Conservation (phyloP, 2,329 filamentous ascomycete genomes). For the Metarhizium anisopliae region DNA sequence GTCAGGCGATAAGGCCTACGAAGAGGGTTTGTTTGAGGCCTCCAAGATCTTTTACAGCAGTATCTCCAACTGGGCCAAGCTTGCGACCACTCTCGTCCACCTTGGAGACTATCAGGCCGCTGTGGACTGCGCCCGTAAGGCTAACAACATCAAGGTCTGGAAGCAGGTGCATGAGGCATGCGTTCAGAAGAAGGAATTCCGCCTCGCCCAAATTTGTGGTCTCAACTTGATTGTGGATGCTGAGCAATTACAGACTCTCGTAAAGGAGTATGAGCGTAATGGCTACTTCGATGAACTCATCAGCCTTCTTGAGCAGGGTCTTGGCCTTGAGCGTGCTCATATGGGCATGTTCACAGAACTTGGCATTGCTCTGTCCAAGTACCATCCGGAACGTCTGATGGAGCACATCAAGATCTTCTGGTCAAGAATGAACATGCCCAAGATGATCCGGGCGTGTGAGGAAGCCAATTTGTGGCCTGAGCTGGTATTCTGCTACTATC, state of each 20-base stretch:
- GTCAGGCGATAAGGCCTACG: constrained; percentile 96
- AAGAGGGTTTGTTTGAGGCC: constrained; percentile 87
- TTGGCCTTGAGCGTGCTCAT: constrained; percentile 84
- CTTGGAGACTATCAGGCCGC: constrained; percentile 94
- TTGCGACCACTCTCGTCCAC: constrained; percentile 95
- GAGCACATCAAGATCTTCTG: constrained; percentile 99
- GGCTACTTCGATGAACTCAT: constrained; percentile 99
- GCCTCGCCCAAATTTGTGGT: constrained; percentile 96
- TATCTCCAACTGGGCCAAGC: constrained; percentile 99
- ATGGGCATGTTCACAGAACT: constrained; percentile 97
- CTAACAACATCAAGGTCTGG: constrained; percentile 99
- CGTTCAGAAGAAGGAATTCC: constrained; percentile 96
- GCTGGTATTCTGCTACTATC: constrained; percentile 93
- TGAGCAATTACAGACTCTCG: constrained; percentile 84
- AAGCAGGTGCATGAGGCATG: constrained; percentile 97
- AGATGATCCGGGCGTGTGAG: constrained; percentile 89
- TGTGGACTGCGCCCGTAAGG: constrained; percentile 95
- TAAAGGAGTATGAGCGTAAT: constrained; percentile 93
- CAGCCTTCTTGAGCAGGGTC: constrained; percentile 82
- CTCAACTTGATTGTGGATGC: constrained; percentile 96
- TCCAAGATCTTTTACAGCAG: constrained; percentile 98
- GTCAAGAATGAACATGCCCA: constrained; percentile 94
- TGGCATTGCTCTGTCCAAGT: constrained; percentile 86
- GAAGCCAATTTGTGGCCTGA: constrained; percentile 96
- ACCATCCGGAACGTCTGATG: constrained; percentile 93